Conservation (phyloP, 139 green algal genomes). For the Coelastrella sp. region DNA sequence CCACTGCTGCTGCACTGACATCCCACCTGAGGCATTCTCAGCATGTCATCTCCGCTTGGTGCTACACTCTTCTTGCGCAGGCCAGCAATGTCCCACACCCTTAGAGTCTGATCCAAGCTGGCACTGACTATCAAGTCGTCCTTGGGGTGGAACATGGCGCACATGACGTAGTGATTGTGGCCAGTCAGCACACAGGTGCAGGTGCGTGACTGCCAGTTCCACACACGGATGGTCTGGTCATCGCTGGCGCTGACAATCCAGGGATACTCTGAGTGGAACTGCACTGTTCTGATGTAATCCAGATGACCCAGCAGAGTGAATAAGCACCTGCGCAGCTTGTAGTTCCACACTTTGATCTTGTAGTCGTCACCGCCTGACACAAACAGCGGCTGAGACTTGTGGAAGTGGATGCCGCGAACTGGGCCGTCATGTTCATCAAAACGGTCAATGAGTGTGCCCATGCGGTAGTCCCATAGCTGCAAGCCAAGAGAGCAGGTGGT, state of each 20-base stretch:
- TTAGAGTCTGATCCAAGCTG: constrained; percentile 96
- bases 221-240: constrained; percentile 99
- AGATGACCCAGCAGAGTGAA: constrained; percentile 99
- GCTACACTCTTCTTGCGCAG: constrained; percentile 96
- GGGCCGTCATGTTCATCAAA: constrained; percentile 99
- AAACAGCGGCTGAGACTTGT: constrained; percentile 97
- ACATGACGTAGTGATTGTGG: constrained; percentile 99
- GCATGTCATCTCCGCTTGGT: constrained; percentile 84
- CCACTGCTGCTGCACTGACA: not conserved
- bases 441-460: constrained; percentile 99
- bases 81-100: constrained; percentile 98
- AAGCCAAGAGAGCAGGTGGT: not conserved
- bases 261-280: constrained; percentile 95
- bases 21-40: constrained; percentile 83
- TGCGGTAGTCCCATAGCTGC: constrained; percentile 99
- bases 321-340: constrained; percentile 97
- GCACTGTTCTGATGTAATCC: constrained; percentile 99
- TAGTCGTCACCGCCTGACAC: constrained; percentile 99
- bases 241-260: constrained; percentile 98
- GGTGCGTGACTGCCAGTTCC: constrained; percentile 98
- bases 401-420: constrained; percentile 97
- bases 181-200: constrained; percentile 98
- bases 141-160: constrained; percentile 97
- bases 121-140: constrained; percentile 95
- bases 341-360: constrained; percentile 99